phyloP scores from a whole-genome alignment of 176 grass and related monocot species.

The Eragrostis curvula region DNA sequence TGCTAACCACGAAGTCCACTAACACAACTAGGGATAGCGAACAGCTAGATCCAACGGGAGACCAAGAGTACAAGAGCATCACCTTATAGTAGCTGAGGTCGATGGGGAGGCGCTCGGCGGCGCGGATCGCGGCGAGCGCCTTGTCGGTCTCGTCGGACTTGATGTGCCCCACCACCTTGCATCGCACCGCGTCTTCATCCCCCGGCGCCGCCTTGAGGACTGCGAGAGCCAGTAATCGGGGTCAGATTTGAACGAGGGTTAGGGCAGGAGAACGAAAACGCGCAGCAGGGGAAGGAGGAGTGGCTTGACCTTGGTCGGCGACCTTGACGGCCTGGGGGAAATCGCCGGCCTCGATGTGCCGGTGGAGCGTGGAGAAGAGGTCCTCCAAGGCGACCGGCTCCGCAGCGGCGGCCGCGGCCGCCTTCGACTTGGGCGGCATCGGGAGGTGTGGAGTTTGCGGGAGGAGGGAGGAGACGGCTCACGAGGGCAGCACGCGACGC shows the following conservation, averaged over 20 bases:
- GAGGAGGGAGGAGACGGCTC: not conserved
- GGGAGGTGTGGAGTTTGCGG: not conserved
- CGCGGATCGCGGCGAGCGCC: conserved; percentile 71
- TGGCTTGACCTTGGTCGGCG: conserved; percentile 80
- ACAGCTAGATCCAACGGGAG: not conserved
- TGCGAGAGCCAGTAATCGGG: conserved; percentile 20
- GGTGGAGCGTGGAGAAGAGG: conserved; percentile 77
- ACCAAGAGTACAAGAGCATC: not conserved
- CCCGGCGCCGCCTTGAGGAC: conserved; percentile 72
- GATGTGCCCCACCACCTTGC: conserved; percentile 92
- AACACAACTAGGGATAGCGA: not conserved
- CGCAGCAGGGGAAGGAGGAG: not conserved
- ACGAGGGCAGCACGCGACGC: conserved; percentile 10
- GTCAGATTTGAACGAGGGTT: conserved; percentile 22
- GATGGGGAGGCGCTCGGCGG: conserved; percentile 63
- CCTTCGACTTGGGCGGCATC: conserved; percentile 80
- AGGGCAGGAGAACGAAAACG: conserved; percentile 4
- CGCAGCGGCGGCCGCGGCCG: conserved; percentile 49
- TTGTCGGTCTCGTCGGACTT: conserved; percentile 76
- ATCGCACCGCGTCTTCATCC: conserved; percentile 90
- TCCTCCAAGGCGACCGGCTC: conserved; percentile 64
- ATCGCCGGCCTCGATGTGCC: conserved; percentile 59
- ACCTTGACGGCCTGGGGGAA: conserved; percentile 66
- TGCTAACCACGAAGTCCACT: not conserved
- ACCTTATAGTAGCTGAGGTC: conserved; percentile 89